Base-by-base conservation (phyloP, 1,284 basidiomycete genomes). In the Papiliotrema terrestris region DNA sequence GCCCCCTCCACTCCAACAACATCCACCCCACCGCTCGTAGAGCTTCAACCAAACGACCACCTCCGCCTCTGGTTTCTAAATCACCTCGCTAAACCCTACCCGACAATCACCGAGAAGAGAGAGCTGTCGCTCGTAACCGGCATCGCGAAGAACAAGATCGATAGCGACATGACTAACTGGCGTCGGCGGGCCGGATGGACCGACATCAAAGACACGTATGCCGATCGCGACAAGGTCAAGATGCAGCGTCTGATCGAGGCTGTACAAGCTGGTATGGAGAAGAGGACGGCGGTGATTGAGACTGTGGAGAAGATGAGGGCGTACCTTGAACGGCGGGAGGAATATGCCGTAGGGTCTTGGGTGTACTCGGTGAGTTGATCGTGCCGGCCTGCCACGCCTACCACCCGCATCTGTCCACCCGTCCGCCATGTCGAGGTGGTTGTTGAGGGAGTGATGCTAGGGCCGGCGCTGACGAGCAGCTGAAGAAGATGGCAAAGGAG, bases 161-260 rank as follows among this genome's bases (percentile, higher is more conserved):
- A 69, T 25, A 51, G 49, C 22, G 63, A 69, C 48, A 44, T 72
- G 25, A 68, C 67, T 29, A 72, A 72, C 51, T 69, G 65, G 61
- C 59, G 70, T 1, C 59, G 68, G 8, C 54, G 70, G 17, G 49
- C 61, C 8, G 66, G 66, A 11, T 72, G 68, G 68, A 61, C 62
- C 2, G 58, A 61, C 19, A 59, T 71, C 23, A 59, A 64, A 51
- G 58, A 67, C 17, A 56, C 52, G 4, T 68, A 54, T 19, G 52
- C 51, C 17, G 39, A 36, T 13, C 58, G 62, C 1, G 51, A 62
- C 46, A 48, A 55, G 25, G 50, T 57, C 3, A 45, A 48, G 35
- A 67, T 68, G 63, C 44, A 39, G 25, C 32, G n/a, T 5, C 45
- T 72, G 39, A 59, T 72, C 13, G 57, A 59, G 23, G 17, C 48